Conservation (phyloP, 345 rosid species). For the Rhodamnia rubescens region DNA sequence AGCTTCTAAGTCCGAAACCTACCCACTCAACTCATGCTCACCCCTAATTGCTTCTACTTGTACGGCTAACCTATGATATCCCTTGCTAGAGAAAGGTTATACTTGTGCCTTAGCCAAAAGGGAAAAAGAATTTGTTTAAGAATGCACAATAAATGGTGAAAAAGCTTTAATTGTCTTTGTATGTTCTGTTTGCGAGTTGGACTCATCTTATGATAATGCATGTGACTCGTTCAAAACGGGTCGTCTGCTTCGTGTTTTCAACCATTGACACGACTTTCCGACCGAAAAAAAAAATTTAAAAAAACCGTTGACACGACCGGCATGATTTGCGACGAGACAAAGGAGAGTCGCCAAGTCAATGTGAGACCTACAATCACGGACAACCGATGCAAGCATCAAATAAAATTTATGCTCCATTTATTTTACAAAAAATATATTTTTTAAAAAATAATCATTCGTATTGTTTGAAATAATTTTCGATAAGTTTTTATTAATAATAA, state of each 20-base stretch:
- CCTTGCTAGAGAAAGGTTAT: not conserved
- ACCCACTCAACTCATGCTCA: too few relatives aligned
- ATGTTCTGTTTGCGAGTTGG: not conserved
- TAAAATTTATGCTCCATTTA: too few relatives aligned
- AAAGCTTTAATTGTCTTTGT: not conserved
- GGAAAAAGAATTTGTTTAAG: not conserved
- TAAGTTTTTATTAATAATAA: too few relatives aligned
- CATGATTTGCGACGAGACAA: not conserved
- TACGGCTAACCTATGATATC: not conserved
- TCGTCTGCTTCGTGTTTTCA: not conserved
- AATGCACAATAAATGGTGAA: not conserved
- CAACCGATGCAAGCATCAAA: not conserved
- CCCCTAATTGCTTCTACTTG: not conserved
- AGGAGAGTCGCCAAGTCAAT: not conserved
- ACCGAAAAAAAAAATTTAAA: too few relatives aligned
- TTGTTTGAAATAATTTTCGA: too few relatives aligned
- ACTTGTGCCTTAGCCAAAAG: not conserved
- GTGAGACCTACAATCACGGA: not conserved
- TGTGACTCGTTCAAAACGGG: not conserved
- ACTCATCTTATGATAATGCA: not conserved
- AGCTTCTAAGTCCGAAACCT: too few relatives aligned
- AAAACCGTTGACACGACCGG: not conserved
- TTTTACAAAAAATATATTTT: too few relatives aligned
- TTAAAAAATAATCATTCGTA: too few relatives aligned
- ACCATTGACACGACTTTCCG: not conserved